A percentile compares a stretch with the other conserved stretches of the same genome.
These are phyloP conservation scores for Pelargonium nanum DNA, from an alignment of 345 rosid species.

Conservation along the genomic window DNA sequence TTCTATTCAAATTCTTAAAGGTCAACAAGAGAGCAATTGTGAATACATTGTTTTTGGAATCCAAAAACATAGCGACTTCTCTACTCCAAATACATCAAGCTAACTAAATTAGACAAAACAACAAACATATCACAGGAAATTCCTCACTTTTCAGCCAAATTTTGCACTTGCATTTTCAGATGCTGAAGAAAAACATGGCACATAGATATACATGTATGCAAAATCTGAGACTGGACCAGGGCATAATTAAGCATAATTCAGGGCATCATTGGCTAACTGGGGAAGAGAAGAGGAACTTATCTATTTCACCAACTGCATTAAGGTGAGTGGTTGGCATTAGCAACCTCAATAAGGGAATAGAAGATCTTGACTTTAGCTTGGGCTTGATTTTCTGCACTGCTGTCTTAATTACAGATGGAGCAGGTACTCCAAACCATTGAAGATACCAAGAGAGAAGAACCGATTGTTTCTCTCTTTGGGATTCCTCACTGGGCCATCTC, in stretches of 20 bases:
- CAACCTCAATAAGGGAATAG: constrained; percentile 49
- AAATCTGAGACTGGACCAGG: too few species aligned
- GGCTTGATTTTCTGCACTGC: constrained; percentile 42
- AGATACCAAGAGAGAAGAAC: constrained; percentile 70
- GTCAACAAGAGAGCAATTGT: not conserved
- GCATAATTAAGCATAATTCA: too few species aligned
- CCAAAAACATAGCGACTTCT: too few species aligned
- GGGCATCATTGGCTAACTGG: too few species aligned
- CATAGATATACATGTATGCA: too few species aligned
- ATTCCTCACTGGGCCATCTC: constrained; percentile 44
- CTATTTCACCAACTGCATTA: constrained; percentile 46
- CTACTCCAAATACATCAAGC: too few species aligned
- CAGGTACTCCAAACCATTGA: constrained; percentile 65
- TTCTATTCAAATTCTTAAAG: not conserved
- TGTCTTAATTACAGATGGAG: constrained; percentile 39
- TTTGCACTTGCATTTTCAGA: too few species aligned
- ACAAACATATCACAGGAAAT: too few species aligned
- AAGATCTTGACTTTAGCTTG: constrained; percentile 24
- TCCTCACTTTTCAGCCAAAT: too few species aligned
- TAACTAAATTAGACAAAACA: too few species aligned
- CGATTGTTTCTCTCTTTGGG: constrained; percentile 22
- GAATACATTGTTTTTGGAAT: too few species aligned
- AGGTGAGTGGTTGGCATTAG: constrained; percentile 55
- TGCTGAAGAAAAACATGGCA: too few species aligned
- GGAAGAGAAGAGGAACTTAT: constrained; percentile 23